Percentiles rank a stretch among this genome's conserved stretches.
Evolutionary conservation across 2,329 filamentous ascomycete species (phyloP).

Genomic region (Massarina eburnea): DNA sequence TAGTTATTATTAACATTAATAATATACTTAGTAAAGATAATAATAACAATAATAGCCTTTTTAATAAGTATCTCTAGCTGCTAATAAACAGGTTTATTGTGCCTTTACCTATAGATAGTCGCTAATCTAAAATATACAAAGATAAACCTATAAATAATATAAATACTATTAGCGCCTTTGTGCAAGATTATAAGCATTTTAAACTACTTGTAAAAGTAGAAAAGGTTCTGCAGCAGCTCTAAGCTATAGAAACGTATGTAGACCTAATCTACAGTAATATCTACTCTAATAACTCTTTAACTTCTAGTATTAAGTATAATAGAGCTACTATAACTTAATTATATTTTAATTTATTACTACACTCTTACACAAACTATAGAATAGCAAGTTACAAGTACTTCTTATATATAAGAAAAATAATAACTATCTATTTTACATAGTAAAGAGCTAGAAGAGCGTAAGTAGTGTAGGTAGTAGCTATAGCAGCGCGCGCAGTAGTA

Average conservation of each 20-base stretch:
- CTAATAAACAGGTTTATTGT: slow-evolving; percentile 34
- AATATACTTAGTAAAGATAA: slow-evolving; percentile 22
- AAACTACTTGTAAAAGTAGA: slow-evolving; percentile 19
- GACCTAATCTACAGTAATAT: slow-evolving; percentile 33
- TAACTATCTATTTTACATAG: slow-evolving; percentile 24
- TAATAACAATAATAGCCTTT: slow-evolving; percentile 22
- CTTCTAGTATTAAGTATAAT: slow-evolving; percentile 23
- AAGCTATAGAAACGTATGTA: slow-evolving; percentile 33
- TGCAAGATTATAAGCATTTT: slow-evolving; percentile 13
- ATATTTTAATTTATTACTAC: slow-evolving; percentile 36
- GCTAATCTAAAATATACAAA: slow-evolving; percentile 30
- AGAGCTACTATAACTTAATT: slow-evolving; percentile 30
- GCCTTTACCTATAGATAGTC: slow-evolving; percentile 33
- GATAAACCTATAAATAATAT: slow-evolving; percentile 19
- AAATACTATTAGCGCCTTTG: slow-evolving; percentile 20
- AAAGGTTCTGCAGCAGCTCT: slow-evolving; percentile 21
- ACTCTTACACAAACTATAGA: slow-evolving; percentile 23
- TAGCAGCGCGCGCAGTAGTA: too few relatives aligned
- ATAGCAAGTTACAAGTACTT: slow-evolving; percentile 29
- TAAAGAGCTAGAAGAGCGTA: too few relatives aligned
- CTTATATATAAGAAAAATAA: slow-evolving; percentile 28
- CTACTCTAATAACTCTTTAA: slow-evolving; percentile 12
- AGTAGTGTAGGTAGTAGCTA: too few relatives aligned
- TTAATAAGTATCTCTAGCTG: slow-evolving; percentile 34
- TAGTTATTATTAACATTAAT: too few relatives aligned